phyloP scores from a whole-genome alignment of 2,329 filamentous ascomycete species.

The Colletotrichum sp. region DNA sequence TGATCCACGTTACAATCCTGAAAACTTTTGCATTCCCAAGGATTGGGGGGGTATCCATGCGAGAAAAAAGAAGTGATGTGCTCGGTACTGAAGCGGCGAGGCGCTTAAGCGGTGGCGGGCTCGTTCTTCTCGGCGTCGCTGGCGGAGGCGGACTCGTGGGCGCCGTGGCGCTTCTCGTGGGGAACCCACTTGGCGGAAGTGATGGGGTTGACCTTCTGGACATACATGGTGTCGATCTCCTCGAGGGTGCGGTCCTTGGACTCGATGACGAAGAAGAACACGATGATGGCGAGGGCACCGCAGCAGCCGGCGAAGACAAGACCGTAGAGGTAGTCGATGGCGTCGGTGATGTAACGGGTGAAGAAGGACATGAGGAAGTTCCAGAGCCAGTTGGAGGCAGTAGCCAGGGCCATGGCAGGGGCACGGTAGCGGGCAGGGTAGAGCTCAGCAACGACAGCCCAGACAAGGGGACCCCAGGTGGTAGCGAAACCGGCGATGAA shows the following conservation, averaged over 20 bases:
- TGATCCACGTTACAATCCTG: background rate
- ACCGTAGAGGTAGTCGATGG: conserved; percentile 73
- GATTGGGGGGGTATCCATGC: background rate
- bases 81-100: background rate
- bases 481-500: conserved; percentile 72
- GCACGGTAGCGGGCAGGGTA: conserved; percentile 64
- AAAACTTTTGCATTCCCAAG: background rate
- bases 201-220: conserved; percentile 54
- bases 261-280: conserved; percentile 80
- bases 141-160: conserved; percentile 10
- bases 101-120: background rate
- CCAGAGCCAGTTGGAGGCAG: conserved; percentile 67
- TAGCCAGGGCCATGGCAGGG: conserved; percentile 60
- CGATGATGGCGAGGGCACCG: conserved; percentile 64
- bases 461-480: conserved; percentile 74
- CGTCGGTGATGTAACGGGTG: conserved; percentile 75
- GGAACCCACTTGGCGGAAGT: conserved; percentile 43
- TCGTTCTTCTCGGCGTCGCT: conserved; percentile 13
- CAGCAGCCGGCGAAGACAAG: conserved; percentile 75
- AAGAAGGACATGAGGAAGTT: conserved; percentile 62
- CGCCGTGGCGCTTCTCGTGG: conserved; percentile 29
- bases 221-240: conserved; percentile 81
- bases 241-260: conserved; percentile 74
- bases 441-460: conserved; percentile 69
- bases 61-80: background rate